Evolutionary conservation across 73 alveolate species (phyloP).

Genomic region (Paramecium sexaurelia): DNA sequence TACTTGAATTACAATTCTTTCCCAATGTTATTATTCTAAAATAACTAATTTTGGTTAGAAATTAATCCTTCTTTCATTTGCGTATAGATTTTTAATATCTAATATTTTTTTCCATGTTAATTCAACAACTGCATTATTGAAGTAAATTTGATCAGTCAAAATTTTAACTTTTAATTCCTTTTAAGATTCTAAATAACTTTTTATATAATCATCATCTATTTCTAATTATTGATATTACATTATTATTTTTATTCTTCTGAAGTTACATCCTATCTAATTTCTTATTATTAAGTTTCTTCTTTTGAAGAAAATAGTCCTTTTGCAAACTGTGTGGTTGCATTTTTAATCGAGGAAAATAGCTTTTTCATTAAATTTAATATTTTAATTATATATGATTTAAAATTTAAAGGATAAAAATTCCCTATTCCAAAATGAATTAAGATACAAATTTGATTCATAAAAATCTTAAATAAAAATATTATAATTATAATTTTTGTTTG

Average conservation of each 20-base stretch:
- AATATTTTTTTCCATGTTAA: constrained; percentile 48
- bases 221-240: background rate
- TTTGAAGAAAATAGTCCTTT: constrained; percentile 10
- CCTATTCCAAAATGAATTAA: background rate
- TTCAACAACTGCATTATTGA: background rate
- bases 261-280: background rate
- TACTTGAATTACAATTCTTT: background rate
- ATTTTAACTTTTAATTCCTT: background rate
- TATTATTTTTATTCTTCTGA: background rate
- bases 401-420: background rate
- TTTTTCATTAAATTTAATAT: background rate
- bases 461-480: background rate
- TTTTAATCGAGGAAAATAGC: background rate
- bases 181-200: background rate
- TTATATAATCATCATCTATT: background rate
- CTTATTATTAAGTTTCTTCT: background rate
- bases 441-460: too few relatives aligned
- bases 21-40: constrained; percentile 4
- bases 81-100: constrained; percentile 6
- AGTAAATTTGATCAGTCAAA: background rate
- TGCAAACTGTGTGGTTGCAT: background rate
- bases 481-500: too few relatives aligned
- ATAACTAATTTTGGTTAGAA: constrained; percentile 2
- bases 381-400: background rate
- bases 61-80: constrained; percentile 11